Evolutionary conservation across 768 basidiomycete genomes (phyloP).

Genomic region (Phylloporus rhodoxanthus): DNA sequence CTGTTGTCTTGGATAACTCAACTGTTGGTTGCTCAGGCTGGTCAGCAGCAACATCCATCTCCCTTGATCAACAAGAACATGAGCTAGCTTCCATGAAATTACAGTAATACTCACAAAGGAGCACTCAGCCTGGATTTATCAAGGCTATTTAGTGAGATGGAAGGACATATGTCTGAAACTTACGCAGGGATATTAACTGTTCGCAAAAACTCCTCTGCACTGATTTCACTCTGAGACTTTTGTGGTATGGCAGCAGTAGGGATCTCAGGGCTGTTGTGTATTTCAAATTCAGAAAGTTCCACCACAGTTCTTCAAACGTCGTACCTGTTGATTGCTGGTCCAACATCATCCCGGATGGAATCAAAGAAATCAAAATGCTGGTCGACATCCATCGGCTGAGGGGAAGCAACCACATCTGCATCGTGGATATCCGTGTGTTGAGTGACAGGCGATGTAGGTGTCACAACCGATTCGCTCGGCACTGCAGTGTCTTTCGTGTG

Average conservation of each 20-base stretch:
- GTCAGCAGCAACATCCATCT: slow-evolving; percentile 1
- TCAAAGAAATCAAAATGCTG: slow-evolving; percentile 11
- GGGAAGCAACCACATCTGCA: slow-evolving; percentile 8
- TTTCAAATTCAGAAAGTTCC: not conserved
- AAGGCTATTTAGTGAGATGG: not conserved
- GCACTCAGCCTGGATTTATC: slow-evolving; percentile 15
- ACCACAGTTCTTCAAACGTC: not conserved
- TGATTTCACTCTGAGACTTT: slow-evolving; percentile 19
- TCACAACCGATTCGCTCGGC: not conserved
- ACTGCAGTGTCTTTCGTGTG: slow-evolving; percentile 13
- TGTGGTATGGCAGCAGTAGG: slow-evolving; percentile 7
- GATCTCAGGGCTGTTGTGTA: slow-evolving; percentile 3
- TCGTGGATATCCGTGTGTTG: not conserved
- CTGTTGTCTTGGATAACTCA: slow-evolving; percentile 10
- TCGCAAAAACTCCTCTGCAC: slow-evolving; percentile 23
- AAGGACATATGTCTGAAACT: not conserved
- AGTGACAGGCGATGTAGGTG: slow-evolving; percentile 11
- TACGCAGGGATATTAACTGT: slow-evolving; percentile 25
- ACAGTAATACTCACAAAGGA: slow-evolving; percentile 20
- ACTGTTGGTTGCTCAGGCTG: slow-evolving; percentile 2
- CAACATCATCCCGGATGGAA: slow-evolving; percentile 7
- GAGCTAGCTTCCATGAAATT: not conserved
- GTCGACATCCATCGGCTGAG: slow-evolving; percentile 20
- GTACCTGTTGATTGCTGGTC: slow-evolving; percentile 8
- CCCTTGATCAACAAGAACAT: slow-evolving; percentile 11